Evolutionary conservation across 108 stramenopile species (phyloP), one percentile per base, ranked within the genome.

Genomic region (Cafeteria roenbergensis): DNA sequence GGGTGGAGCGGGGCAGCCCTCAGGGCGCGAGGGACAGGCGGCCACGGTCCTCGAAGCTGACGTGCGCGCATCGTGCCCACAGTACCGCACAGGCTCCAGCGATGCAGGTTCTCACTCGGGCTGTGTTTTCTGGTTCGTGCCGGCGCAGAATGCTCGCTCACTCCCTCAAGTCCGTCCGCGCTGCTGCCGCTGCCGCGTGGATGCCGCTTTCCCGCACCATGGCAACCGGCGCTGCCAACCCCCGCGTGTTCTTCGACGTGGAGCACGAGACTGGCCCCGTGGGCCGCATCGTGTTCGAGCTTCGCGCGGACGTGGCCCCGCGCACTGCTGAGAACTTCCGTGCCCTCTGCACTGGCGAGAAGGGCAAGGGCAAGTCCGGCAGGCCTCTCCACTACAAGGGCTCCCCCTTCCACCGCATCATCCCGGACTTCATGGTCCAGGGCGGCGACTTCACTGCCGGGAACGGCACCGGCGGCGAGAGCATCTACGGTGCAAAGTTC

Each of bases 371-470:
- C 9, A 87, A 85, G 69, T 86, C 70, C 42, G 90, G 90, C 1
- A 88, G 87, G 75, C 82, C 80, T 14, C 62, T 84, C n/a, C 79
- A 86, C 24, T 93, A 87, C 73, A 74, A 80, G 35, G 66, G 71
- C 21, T 86, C 83, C 0, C 60, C 34, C 33, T 70, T 93, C 21
- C 92, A 93, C 78, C 82, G 92, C 20, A 72, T 89, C 22, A 73
- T 87, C 14, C 76, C 83, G 1, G 76, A 72, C 3, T 93, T 93
- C 77, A 78, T 95, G 33, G 42, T 89, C n/a, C 94, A 95, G 76
- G 90, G 89, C 20, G 96, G 96, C 22, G 96, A 97, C 64, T 93
- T 95, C 79, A 91, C 94, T 9, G 79, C 79, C 62, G 84, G 85
- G 30, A 94, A 97, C 73, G 96, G 80, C 72, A 76, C 73, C 25